A percentile compares a stretch with the other conserved stretches of the same genome.
phyloP scores from a whole-genome alignment of 805 yeast genomes.

The Komagataella kurtzmanii region DNA sequence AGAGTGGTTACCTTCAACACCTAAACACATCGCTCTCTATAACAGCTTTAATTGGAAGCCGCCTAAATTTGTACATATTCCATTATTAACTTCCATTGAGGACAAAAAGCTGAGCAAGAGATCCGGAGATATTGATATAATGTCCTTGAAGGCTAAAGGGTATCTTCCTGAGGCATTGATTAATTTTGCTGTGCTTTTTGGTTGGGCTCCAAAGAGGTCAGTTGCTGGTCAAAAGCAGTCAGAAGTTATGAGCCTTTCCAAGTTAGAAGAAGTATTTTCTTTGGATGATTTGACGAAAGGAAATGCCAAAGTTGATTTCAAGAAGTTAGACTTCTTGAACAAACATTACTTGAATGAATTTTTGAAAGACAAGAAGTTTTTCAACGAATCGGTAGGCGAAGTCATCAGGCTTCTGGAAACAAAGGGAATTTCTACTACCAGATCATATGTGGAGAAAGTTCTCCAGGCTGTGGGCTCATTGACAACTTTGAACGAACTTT shows the following conservation, averaged over 20 bases:
- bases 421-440: slow-evolving; percentile 8
- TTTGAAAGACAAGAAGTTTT: slow-evolving; percentile 22
- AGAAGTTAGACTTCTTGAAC: slow-evolving; percentile 67
- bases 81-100: slow-evolving; percentile 58
- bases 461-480: slow-evolving; percentile 33
- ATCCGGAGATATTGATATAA: slow-evolving; percentile 66
- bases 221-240: slow-evolving; percentile 29
- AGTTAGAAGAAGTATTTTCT: slow-evolving; percentile 43
- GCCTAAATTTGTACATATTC: slow-evolving; percentile 82
- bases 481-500: slow-evolving; percentile 38
- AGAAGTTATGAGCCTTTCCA: slow-evolving; percentile 38
- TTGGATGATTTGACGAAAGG: slow-evolving; percentile 77
- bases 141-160: slow-evolving; percentile 43
- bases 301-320: slow-evolving; percentile 79
- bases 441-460: slow-evolving; percentile 23
- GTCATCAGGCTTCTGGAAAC: slow-evolving; percentile 10
- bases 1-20: slow-evolving; percentile 95
- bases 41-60: slow-evolving; percentile 74
- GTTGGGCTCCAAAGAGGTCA: slow-evolving; percentile 79
- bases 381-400: slow-evolving; percentile 23
- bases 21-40: slow-evolving; percentile 84
- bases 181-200: slow-evolving; percentile 81
- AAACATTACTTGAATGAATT: slow-evolving; percentile 44
- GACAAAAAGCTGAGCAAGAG: slow-evolving; percentile 81
- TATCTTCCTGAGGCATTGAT: slow-evolving; percentile 77